A percentile compares a stretch with the other conserved stretches of the same genome.
Evolutionary conservation across 768 basidiomycete species (phyloP).

Genomic region (Galerina marginata): DNA sequence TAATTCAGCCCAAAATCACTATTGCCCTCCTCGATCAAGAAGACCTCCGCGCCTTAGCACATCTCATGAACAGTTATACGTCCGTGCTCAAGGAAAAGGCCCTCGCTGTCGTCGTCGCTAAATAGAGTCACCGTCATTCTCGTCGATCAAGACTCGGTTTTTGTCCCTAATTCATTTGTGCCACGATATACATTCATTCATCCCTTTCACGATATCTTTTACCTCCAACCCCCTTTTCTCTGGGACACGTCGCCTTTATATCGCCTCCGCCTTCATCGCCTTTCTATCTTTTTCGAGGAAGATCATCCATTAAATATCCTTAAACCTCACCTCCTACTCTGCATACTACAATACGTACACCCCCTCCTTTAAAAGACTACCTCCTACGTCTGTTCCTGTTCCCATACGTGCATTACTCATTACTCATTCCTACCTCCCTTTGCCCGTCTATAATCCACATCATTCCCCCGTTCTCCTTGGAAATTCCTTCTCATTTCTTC

Average conservation of each 20-base stretch:
- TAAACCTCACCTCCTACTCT: conserved; percentile 3
- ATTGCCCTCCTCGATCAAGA: conserved; percentile 85
- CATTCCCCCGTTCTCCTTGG: neutral
- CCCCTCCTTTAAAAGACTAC: neutral
- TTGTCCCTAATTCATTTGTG: neutral
- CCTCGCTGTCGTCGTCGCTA: conserved; percentile 34
- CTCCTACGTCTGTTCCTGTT: neutral
- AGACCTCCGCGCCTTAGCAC: conserved; percentile 81
- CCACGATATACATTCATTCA: neutral
- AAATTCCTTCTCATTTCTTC: neutral
- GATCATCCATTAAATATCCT: neutral
- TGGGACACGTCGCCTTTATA: neutral
- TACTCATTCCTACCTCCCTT: neutral
- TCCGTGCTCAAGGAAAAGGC: conserved; percentile 82
- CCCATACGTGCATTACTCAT: neutral
- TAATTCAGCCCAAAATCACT: conserved; percentile 75
- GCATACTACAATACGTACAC: conserved; percentile 11
- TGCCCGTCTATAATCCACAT: neutral
- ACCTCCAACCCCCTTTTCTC: neutral
- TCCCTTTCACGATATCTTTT: neutral
- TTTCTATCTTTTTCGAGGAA: neutral
- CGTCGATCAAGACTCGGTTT: neutral
- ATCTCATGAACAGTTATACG: conserved; percentile 88
- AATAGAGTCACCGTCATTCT: conserved; percentile 24
- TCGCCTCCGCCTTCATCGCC: neutral